A percentile compares a stretch with the other conserved stretches of the same genome.
Evolutionary conservation across 2,329 filamentous ascomycete species (phyloP).

Genomic region (Fusarium falciforme): DNA sequence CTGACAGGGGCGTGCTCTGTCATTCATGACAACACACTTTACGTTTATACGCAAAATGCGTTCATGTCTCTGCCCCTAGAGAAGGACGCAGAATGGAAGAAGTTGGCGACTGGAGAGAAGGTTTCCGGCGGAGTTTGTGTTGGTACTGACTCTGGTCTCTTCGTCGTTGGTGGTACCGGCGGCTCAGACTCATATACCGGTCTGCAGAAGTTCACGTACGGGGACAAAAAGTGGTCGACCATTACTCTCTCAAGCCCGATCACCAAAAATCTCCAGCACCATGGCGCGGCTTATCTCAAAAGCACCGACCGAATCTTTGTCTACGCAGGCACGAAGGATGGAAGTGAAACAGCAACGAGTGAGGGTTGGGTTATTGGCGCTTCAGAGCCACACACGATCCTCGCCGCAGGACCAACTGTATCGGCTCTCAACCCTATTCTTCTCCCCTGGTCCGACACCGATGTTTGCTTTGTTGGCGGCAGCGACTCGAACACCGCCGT

Average conservation of each 20-base stretch:
- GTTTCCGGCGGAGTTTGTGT: slow-evolving; percentile 85
- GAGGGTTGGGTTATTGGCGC: slow-evolving; percentile 81
- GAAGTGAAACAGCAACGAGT: slow-evolving; percentile 67
- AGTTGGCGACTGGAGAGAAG: slow-evolving; percentile 72
- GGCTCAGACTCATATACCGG: slow-evolving; percentile 72
- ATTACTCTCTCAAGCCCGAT: slow-evolving; percentile 59
- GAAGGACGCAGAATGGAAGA: slow-evolving; percentile 77
- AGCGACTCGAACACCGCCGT: slow-evolving; percentile 69
- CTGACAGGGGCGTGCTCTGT: slow-evolving; percentile 85
- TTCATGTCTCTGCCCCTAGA: slow-evolving; percentile 80
- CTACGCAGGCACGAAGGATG: slow-evolving; percentile 80
- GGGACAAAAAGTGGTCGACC: slow-evolving; percentile 64
- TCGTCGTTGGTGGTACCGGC: slow-evolving; percentile 80
- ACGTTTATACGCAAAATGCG: slow-evolving; percentile 79
- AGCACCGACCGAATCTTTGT: slow-evolving; percentile 78
- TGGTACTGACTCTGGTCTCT: slow-evolving; percentile 76
- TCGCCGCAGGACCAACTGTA: slow-evolving; percentile 69
- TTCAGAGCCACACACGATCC: slow-evolving; percentile 71
- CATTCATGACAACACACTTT: slow-evolving; percentile 84
- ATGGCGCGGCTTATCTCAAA: slow-evolving; percentile 81
- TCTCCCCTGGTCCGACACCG: slow-evolving; percentile 76
- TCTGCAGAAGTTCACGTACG: slow-evolving; percentile 74
- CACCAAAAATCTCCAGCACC: slow-evolving; percentile 76
- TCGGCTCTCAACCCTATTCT: slow-evolving; percentile 76
- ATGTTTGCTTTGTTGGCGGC: slow-evolving; percentile 82